Base-by-base conservation (phyloP, 306 rosid genomes). In the Chamaecrista fasciculata region DNA sequence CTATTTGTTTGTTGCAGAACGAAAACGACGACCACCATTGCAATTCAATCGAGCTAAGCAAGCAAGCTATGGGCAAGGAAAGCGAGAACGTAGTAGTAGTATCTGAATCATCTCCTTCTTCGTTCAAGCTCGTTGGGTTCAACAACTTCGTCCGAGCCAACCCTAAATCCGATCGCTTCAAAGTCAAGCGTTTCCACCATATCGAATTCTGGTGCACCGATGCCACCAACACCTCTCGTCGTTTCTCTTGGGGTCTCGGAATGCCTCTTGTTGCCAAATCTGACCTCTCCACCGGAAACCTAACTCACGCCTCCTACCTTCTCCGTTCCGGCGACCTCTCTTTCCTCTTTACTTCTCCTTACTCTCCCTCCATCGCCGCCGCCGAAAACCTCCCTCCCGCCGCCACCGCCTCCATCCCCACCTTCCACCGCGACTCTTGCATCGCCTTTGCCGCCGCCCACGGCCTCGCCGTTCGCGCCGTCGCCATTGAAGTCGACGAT, bases 331-430 rank as follows among this genome's bases (percentile, higher is more conserved):
- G 89, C 70, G 81, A 88, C 44, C 98, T 94, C 78, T 66, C 51
- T 42, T 90, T 94, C 73, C 95, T 94, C 83, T 91, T 94, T 90
- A 77, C 98, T 20, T 89, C 97, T 15, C 95, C 96, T 1, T 94
- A 94, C 70, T 85, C 98, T 3, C 77, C 95, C 0, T 36, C 87
- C 37, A 70, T 90, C 14, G 67, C 97, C 36, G 50, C 61, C 16
- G 5, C 31, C 19, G 64, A 62, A 2, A 66, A 36, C 42, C 63
- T 72, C 53, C 16, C 4, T 28, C 75, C 71, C 42, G 48, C 19
- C 21, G 2, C 82, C 31, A 51, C 91, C 8, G 87, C 96, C 33
- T 42, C 96, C 16, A 60, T 94, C 47, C 95, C 97, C 9, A 39
- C 84, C 48, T 88, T 94, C 75, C 40, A 63, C 52, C 83, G 84